Evolutionary conservation across 768 basidiomycete genomes (phyloP).

Genomic region (Tulasnella sp.): DNA sequence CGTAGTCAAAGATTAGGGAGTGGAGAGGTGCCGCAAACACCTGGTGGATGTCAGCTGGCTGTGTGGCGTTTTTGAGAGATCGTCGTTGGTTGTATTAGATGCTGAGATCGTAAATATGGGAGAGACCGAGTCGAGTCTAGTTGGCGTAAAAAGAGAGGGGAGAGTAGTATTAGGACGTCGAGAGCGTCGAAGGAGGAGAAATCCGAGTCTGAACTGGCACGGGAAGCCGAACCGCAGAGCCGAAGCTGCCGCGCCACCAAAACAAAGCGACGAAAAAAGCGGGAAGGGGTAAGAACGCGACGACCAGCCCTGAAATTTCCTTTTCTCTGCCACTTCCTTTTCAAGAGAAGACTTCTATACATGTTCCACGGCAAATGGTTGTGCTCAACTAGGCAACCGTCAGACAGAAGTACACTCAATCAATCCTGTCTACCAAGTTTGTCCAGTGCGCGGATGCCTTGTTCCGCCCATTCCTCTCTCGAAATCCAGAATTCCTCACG

Average conservation of each 20-base stretch:
- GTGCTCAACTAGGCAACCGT: not conserved
- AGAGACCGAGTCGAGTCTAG: not conserved
- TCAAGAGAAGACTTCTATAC: conserved; percentile 20
- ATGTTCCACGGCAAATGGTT: not conserved
- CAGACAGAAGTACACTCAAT: not conserved
- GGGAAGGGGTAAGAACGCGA: not conserved
- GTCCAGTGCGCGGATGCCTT: conserved; percentile 77
- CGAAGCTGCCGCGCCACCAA: conserved; percentile 13
- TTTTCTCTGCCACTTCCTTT: not conserved
- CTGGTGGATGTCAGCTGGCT: not conserved
- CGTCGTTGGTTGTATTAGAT: conserved; percentile 8
- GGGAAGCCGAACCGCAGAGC: conserved; percentile 16
- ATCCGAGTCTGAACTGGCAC: conserved; percentile 10
- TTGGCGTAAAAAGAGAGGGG: not conserved
- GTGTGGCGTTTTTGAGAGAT: conserved; percentile 8
- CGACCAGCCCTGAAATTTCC: not conserved
- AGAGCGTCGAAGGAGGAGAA: not conserved
- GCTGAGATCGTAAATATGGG: conserved; percentile 1
- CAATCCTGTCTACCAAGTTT: conserved; percentile 71
- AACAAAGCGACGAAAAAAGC: not conserved
- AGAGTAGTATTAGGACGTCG: not conserved
- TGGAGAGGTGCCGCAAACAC: not conserved
- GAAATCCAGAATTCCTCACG: conserved; percentile 95
- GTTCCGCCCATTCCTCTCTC: conserved; percentile 92
- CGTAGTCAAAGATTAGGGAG: not conserved